Base-by-base conservation (phyloP, 352 stramenopile genomes). In the Phytophthora multivora region DNA sequence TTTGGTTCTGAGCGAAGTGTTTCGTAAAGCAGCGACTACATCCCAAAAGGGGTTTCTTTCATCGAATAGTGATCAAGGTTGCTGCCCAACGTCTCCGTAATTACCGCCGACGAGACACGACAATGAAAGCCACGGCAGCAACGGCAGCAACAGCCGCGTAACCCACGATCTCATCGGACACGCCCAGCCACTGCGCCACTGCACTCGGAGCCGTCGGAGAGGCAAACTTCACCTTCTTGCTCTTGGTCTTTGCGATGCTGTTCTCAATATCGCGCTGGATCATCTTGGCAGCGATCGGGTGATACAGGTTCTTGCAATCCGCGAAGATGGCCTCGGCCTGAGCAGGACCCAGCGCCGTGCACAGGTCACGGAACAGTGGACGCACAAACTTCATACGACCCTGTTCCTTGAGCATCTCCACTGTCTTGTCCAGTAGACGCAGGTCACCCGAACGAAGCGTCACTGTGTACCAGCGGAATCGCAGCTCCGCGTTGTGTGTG, bases 321-420 rank as follows among this genome's bases (percentile, higher is more conserved):
- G 62, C 66, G 45, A 87, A 86, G 47, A 86, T 64, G 3, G 23
- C 25, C 8, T 51, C 51, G 1, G 75, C 68, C 36, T 80, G 47
- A 7, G 50, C 54, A 30, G 66, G 56, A 4, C 79, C 76, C n/a
- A 79, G 10, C 11, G 66, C 38, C 15, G 57, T 70, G 43, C 74
- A 83, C 26, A 91, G 38, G 36, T 90, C 83, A 9, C 78, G 78
- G 56, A 87, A 89, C 9, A 91, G 70, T 40, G 80, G 82, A 25
- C 79, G 79, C 18, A 89, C 77, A 45, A 84, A 91, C 74, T 91
- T 91, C 82, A 91, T 89, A 41, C 82, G 80, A 35, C 80, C 82
- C 47, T 91, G 82, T 49, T 91, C 82, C 39, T 83, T 73, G 18
- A 90, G 50, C 47, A 91, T 85, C 31, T 64, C 60, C 1, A 75